Evolutionary conservation across 306 rosid genomes (phyloP), one percentile per base, ranked within the genome.

Genomic region (Gastrolobium villosum): DNA sequence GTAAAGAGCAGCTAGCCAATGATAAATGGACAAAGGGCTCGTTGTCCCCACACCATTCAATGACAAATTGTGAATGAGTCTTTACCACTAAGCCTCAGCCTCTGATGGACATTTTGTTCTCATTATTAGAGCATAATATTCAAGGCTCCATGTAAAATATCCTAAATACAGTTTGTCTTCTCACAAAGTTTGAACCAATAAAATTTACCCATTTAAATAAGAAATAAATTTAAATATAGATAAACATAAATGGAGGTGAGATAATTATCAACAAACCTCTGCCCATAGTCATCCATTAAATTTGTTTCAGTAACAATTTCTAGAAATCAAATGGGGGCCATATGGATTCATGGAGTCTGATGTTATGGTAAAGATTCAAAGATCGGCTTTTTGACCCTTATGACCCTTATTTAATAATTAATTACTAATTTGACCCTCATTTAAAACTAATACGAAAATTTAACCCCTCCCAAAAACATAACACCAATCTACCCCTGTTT

Each of bases 261-360:
- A 71, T 20, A 69, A 14, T 0, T 31, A 7, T 14, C n/a, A 7
- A 13, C 44, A 36, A 10, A 54, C 41, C 30, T 10, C 28, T 72
- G 13, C 52, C 30, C n/a, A 36, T 5, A 50, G 56, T 39, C 48
- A 1, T 65, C 36, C 70, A 65, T 20, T 15, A 65, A 35, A 15
- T 14, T 50, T 49, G 15, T 15, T 63, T 8, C 31, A 15, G 4
- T 49, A 28, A 31, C 49, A 63, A 64, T 36, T 57, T 49, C 28
- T 5, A 52, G 55, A 76, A 54, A 77, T 30, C 26, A n/a, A 39
- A 46, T 48, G 52, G 14, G 4, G n/a, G 61, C 39, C 3, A 74
- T 6, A 32, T 31, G 60, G 60, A 36, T 60, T 26, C 49, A 4
- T 50, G 28, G 26, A 39, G 56, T 11, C 65, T 71, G 39, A 71